Evolutionary conservation across 306 rosid genomes (phyloP).

Genomic region (Carpinus fangiana): DNA sequence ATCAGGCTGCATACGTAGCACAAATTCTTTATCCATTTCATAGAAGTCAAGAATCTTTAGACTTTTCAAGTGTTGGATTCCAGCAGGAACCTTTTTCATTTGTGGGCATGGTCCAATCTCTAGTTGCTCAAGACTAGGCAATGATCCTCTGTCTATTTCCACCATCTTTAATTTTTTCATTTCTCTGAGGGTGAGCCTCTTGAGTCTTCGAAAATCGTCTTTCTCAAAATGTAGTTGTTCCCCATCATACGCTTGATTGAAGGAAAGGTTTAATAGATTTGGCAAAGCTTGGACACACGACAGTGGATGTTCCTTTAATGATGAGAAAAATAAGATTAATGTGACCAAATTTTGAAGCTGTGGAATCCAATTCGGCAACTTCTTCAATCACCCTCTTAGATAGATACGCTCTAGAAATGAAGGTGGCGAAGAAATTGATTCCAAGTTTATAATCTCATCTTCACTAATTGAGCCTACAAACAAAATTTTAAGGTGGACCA

Average conservation of each 20-base stretch:
- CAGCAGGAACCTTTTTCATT: constrained; percentile 15
- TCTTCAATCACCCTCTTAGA: no score
- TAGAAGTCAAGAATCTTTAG: not conserved
- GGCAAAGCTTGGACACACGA: not conserved
- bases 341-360: constrained; percentile 14
- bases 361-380: no score
- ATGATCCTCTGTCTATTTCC: not conserved
- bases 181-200: not conserved
- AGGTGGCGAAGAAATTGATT: not conserved
- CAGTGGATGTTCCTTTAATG: constrained; percentile 7
- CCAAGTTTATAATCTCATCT: constrained; percentile 18
- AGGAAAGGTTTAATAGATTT: not conserved
- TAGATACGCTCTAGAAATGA: no score
- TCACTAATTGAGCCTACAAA: not conserved
- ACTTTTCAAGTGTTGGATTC: not conserved
- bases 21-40: not conserved
- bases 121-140: constrained; percentile 12
- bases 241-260: constrained; percentile 10
- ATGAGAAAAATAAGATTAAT: not conserved
- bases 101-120: not conserved
- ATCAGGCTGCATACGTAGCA: not conserved
- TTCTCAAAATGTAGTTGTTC: constrained; percentile 12
- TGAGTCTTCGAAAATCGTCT: constrained; percentile 1
- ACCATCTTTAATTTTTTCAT: not conserved
- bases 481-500: not conserved